These are phyloP conservation scores for Curvularia sp. DNA, from an alignment of 2,329 filamentous ascomycete genomes.

Conservation along the genomic window DNA sequence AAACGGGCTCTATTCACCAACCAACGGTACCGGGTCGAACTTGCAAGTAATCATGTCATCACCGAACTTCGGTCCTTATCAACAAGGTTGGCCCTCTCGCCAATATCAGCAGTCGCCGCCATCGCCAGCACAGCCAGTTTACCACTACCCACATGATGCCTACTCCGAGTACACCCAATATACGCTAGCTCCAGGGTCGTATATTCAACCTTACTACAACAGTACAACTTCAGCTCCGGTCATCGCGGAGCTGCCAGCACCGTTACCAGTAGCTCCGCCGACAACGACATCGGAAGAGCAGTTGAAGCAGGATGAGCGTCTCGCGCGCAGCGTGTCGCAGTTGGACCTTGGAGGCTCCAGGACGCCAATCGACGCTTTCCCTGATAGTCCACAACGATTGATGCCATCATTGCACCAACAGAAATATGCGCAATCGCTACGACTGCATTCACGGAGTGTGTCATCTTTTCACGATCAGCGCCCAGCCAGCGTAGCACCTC, in stretches of 20 bases:
- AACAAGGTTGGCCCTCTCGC: slow-evolving; percentile 19
- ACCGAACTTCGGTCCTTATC: slow-evolving; percentile 4
- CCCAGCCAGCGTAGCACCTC: background rate
- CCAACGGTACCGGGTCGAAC: background rate
- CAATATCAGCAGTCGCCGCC: slow-evolving; percentile 18
- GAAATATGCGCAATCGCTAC: slow-evolving; percentile 11
- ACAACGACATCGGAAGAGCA: slow-evolving; percentile 41
- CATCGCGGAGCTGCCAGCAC: slow-evolving; percentile 42
- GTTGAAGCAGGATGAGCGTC: slow-evolving; percentile 40
- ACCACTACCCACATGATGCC: slow-evolving; percentile 20
- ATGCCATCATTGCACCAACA: slow-evolving; percentile 10
- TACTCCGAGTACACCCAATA: slow-evolving; percentile 12
- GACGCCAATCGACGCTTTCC: slow-evolving; percentile 17
- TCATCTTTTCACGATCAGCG: background rate
- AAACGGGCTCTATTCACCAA: background rate
- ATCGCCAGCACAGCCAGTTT: slow-evolving; percentile 9
- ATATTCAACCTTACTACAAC: slow-evolving; percentile 35
- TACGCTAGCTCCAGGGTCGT: slow-evolving; percentile 11
- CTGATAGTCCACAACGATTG: background rate
- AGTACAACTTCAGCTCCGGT: slow-evolving; percentile 13
- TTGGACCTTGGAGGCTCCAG: slow-evolving; percentile 38
- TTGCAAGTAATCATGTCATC: slow-evolving; percentile 5
- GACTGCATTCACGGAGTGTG: slow-evolving; percentile 8
- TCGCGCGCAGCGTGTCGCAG: slow-evolving; percentile 39
- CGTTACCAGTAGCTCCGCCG: slow-evolving; percentile 35